Base-by-base conservation (phyloP, 192 early-diverging fungal species). In the Coemansia sp. region DNA sequence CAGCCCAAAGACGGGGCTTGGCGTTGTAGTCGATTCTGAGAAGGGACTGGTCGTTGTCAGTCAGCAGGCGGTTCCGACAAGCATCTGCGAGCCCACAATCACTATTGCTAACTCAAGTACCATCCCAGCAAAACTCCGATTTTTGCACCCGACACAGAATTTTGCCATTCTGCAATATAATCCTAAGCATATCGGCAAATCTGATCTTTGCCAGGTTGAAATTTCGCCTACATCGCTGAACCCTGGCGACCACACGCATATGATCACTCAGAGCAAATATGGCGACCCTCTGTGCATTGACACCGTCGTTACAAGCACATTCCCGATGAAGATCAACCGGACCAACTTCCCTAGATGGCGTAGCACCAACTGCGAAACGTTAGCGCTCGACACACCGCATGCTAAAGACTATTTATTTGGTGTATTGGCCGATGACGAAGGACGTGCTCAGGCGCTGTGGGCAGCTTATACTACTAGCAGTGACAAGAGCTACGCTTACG, bases 81-180 rank as follows among this genome's bases (percentile, higher is more conserved):
- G 83, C 35, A 75, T 94, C 55, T 92, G 94, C 35, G 92, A 95
- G 61, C 84, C 96, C 34, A 85, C 86, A 45, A 80, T 98, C 38
- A 94, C 92, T 0, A 90, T 98, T 75, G 94, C 91, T 51, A 92
- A 95, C 69, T 90, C 90, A 36, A 88, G 95, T n/a, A 90, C 93
- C 51, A 90, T 98, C 65, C 95, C 94, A 0, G 96, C 88, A 18
- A 89, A 88, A 65, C 78, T 96, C 51, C 68, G 90, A 6, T 94
- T 93, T 66, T 57, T 93, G 48, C 96, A 98, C 63, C 96, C 95
- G 1, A 89, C 90, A 1, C 91, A 95, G 70, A 97, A 95, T 85
- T 92, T 92, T 84, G 89, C 90, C 2, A 85, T 98, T 38, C 37
- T 98, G 11, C 87, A 87, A 37, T 98, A 94, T 70, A 91, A 98